Percentiles rank a stretch among this genome's conserved stretches.
Evolutionary conservation across 768 basidiomycete species (phyloP).

Genomic region (Scleroderma bovista): DNA sequence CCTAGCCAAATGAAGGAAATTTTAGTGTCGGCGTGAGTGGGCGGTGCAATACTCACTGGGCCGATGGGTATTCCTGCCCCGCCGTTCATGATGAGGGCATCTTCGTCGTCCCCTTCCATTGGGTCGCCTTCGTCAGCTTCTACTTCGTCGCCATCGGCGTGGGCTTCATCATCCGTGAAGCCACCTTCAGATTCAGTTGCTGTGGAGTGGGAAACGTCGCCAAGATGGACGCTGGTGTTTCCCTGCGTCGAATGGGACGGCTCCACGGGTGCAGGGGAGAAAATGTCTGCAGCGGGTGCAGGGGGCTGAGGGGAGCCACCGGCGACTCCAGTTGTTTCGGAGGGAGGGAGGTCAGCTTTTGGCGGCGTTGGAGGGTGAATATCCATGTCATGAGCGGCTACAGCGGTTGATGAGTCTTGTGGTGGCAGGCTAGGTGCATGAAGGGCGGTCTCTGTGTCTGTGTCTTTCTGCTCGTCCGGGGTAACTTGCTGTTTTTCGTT

Average conservation of each 20-base stretch:
- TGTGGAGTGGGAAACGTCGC: conserved; percentile 27
- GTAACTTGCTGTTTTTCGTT: conserved; percentile 25
- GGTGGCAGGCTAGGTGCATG: conserved; percentile 15
- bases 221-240: conserved; percentile 22
- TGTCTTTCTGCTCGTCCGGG: conserved; percentile 28
- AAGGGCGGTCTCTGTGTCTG: conserved; percentile 28
- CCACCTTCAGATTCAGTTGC: conserved; percentile 32
- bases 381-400: conserved; percentile 28
- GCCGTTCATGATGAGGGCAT: conserved; percentile 80
- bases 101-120: conserved; percentile 81
- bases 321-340: conserved; percentile 83
- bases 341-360: conserved; percentile 42
- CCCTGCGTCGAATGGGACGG: conserved; percentile 17
- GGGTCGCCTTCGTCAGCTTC: conserved; percentile 55
- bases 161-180: conserved; percentile 59
- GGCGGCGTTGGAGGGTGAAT: conserved; percentile 47
- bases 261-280: conserved; percentile 24
- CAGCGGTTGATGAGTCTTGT: conserved; percentile 14
- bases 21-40: not conserved
- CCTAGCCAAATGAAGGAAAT: conserved; percentile 39
- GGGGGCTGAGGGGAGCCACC: conserved; percentile 92
- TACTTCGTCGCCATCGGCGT: conserved; percentile 65
- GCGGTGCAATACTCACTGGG: conserved; percentile 54
- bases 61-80: conserved; percentile 95
- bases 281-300: conserved; percentile 50